Conservation (phyloP, 306 rosid species). For the Styphnolobium japonicum region DNA sequence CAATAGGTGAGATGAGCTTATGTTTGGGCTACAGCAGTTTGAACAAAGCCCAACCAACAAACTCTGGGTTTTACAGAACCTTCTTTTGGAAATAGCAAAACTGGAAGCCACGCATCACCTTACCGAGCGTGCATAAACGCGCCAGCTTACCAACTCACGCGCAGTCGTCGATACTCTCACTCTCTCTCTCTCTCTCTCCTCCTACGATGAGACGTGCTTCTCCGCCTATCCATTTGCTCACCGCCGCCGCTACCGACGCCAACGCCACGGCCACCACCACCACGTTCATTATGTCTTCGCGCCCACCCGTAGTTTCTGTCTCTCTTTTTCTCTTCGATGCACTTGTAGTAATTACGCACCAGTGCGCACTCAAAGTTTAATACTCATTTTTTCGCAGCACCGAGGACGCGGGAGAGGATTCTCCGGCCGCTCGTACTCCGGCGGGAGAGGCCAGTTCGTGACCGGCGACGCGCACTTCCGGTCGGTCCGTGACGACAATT, state of each 20-base stretch:
- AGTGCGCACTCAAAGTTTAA: not conserved
- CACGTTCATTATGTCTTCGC: conserved; percentile 43
- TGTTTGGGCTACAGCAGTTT: not conserved
- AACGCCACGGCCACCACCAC: not conserved
- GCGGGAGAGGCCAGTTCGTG: conserved; percentile 43
- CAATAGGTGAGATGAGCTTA: too few species aligned
- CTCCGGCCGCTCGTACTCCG: conserved; percentile 42
- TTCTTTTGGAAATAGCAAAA: not conserved
- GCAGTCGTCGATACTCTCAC: too few species aligned
- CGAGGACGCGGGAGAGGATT: conserved; percentile 62
- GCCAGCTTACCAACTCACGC: conserved; percentile 8
- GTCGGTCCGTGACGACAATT: conserved; percentile 60
- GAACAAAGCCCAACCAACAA: not conserved
- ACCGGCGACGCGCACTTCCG: conserved; percentile 57
- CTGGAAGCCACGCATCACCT: conserved; percentile 22
- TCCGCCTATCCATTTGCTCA: conserved; percentile 39
- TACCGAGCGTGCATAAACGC: not conserved
- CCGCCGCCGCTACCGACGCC: conserved; percentile 34
- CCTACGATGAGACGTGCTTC: conserved; percentile 56
- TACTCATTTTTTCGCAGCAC: conserved; percentile 41
- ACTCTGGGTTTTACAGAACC: not conserved
- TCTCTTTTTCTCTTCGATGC: not conserved
- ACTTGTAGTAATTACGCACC: not conserved
- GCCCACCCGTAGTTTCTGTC: conserved; percentile 40
- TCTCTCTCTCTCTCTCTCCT: not conserved